Base-by-base conservation (phyloP, 2,329 filamentous ascomycete species). In the Grosmannia serpens region DNA sequence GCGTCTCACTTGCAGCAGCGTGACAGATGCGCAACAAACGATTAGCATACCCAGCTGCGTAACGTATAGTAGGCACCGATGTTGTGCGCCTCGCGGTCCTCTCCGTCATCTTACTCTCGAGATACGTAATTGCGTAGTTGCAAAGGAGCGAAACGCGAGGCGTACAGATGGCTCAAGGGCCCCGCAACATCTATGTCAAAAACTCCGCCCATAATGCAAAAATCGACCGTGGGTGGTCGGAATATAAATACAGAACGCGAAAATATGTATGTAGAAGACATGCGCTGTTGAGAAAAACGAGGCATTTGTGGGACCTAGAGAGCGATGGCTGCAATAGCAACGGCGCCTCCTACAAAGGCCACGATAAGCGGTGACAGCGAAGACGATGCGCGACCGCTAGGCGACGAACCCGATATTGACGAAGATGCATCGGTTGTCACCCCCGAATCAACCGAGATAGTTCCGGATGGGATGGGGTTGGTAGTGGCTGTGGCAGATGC, bases 401-500 rank as follows among this genome's bases (percentile, higher is more conserved):
- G 22, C 2, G 56, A 44, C 1, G 56, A 53, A 3, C 47, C 11
- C 10, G 55, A 51, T 2, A 22, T 31, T 20, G 51, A 58, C 4
- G 44, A 22, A 2, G 27, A 24, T 13, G 24, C 20, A 17, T 31
- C 47, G 3, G 49, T 22, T 2, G 52, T 56, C 9, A 44, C 22
- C 8, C 55, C 57, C 3, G 56, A 49, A 15, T 24, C 56, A n/a
- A 57, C 56, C 7, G 56, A 35, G 4, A 29, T 56, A 10, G 60
- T 33, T 15, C 55, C 27, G 10, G 54, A 53, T 1, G 62, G 58
- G 13, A 61, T 56, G 24, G 63, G 63, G 47, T 64, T 62, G 35
- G 59, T 31, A 8, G 63, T 65, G 2, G 63, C 62, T 47, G 62
- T 65, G 4, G 61, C 58, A 11, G 53, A 52, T 15, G 60, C 62